These are phyloP conservation scores for Fusarium xylarioides DNA, from an alignment of 2,329 filamentous ascomycete species.

Conservation along the genomic window DNA sequence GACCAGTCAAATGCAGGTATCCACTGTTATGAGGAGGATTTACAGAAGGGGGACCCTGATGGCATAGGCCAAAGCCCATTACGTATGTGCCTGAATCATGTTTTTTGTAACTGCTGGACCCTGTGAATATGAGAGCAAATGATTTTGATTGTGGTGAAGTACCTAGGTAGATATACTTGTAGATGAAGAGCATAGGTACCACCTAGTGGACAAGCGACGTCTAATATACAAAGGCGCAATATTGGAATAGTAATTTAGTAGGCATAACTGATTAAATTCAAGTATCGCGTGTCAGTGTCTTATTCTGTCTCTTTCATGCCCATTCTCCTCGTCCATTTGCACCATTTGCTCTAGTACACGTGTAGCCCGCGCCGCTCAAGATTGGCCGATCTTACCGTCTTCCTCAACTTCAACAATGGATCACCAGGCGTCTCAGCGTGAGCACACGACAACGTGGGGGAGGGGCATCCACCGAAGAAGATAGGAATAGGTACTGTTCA, in stretches of 20 bases:
- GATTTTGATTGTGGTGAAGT: background rate
- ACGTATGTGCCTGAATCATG: slow-evolving; percentile 6
- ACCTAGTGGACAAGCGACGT: background rate
- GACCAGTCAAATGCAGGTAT: background rate
- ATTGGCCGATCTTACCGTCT: slow-evolving; percentile 30
- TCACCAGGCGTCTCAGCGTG: slow-evolving; percentile 30
- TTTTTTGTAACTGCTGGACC: slow-evolving; percentile 5
- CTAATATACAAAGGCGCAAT: background rate
- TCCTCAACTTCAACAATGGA: slow-evolving; percentile 2
- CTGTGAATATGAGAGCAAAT: slow-evolving; percentile 14
- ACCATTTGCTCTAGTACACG: slow-evolving; percentile 35
- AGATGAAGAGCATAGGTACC: background rate
- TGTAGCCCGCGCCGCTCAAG: slow-evolving; percentile 38
- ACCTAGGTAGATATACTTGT: no score
- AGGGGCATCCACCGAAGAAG: background rate
- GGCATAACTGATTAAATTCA: background rate
- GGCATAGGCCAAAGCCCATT: slow-evolving; percentile 9
- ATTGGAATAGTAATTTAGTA: background rate
- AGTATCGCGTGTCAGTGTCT: slow-evolving; percentile 27
- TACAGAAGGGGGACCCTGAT: slow-evolving; percentile 35
- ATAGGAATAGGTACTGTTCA: background rate
- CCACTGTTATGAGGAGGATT: background rate
- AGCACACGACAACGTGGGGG: slow-evolving; percentile 31
- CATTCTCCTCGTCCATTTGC: background rate
- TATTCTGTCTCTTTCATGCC: background rate